Percentiles rank a stretch among this genome's conserved stretches.
These are phyloP conservation scores for Penicillium argentinense DNA, from an alignment of 495 filamentous ascomycete genomes.

Conservation along the genomic window DNA sequence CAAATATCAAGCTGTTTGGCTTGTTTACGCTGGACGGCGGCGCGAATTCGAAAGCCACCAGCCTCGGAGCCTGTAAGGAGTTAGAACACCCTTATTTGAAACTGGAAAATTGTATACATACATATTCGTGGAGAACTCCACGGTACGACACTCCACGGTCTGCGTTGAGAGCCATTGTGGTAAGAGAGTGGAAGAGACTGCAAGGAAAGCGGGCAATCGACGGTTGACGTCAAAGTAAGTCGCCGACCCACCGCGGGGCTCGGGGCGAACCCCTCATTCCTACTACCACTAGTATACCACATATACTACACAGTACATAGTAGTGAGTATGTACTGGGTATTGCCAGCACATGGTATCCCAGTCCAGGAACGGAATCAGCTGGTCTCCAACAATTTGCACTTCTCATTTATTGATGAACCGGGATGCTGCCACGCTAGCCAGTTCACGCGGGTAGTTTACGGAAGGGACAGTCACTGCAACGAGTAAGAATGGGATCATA, in stretches of 20 bases:
- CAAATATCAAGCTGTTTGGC: slow-evolving; percentile 73
- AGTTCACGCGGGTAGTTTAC: no score
- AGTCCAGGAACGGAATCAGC: no score
- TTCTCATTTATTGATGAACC: no score
- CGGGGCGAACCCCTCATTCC: slow-evolving; percentile 22
- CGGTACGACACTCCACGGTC: slow-evolving; percentile 20
- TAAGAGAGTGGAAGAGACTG: neutral
- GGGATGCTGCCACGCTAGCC: no score
- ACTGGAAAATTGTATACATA: slow-evolving; percentile 12
- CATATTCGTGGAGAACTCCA: slow-evolving; percentile 43
- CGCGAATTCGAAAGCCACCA: slow-evolving; percentile 60
- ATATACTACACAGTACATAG: no score
- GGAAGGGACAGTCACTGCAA: no score
- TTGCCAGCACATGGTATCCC: no score
- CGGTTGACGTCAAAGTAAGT: slow-evolving; percentile 17
- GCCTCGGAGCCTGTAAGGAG: slow-evolving; percentile 44
- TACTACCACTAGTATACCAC: no score
- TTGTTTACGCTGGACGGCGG: slow-evolving; percentile 30
- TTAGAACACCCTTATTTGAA: slow-evolving; percentile 6
- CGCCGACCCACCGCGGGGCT: slow-evolving; percentile 18
- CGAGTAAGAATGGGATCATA: no score
- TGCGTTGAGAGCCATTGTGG: slow-evolving; percentile 13
- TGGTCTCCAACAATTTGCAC: no score
- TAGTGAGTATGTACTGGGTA: no score
- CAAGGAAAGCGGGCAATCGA: no score